Evolutionary conservation across 306 rosid species (phyloP), one percentile per base, ranked within the genome.

Genomic region (Trifolium subterraneum): DNA sequence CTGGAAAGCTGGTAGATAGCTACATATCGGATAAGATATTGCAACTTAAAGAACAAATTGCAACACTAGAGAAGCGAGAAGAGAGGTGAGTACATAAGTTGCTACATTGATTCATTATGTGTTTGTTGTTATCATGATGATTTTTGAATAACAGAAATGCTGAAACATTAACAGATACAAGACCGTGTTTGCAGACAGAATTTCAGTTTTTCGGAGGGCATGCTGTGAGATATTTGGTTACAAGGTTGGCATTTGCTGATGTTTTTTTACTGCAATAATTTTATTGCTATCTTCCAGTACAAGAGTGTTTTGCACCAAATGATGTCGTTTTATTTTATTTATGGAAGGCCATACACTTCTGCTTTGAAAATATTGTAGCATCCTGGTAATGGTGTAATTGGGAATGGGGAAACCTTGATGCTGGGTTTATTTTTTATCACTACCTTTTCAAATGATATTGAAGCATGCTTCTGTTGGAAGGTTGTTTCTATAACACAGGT

Each of bases 181-280:
- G 89, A 94, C 93, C 22, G 98, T 94, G 71, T 91, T 94, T 86
- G 97, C 96, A 8, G 96, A 94, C 84, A 84, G 97, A 84, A 94
- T 94, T 87, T 90, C 95, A 44, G 96, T 94, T 71, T 91, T 94
- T 86, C 86, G 97, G 74, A 90, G 96, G 80, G 98, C 96, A 54
- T 94, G 98, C 76, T 89, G 98, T n/a, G 96, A 94, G 85, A 93
- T 93, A 67, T 93, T 93, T 86, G 98, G 98, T 79, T 93, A 91
- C 87, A 93, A 93, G 98, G 96, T 90, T 87, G 7, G 71, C 62
- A 71, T 73, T 51, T 74, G 13, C 77, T 33, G 75, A 67, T 79
- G 35, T 39, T 55, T 56, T 25, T 61, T 70, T 65, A 50, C 48
- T 25, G 13, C 45, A 18, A 63, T 45, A 12, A 45, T 20, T 71